Percentiles rank a stretch among this genome's conserved stretches.
These are phyloP conservation scores for Penicillium sp. DNA, from an alignment of 2,329 filamentous ascomycete genomes.

Conservation along the genomic window DNA sequence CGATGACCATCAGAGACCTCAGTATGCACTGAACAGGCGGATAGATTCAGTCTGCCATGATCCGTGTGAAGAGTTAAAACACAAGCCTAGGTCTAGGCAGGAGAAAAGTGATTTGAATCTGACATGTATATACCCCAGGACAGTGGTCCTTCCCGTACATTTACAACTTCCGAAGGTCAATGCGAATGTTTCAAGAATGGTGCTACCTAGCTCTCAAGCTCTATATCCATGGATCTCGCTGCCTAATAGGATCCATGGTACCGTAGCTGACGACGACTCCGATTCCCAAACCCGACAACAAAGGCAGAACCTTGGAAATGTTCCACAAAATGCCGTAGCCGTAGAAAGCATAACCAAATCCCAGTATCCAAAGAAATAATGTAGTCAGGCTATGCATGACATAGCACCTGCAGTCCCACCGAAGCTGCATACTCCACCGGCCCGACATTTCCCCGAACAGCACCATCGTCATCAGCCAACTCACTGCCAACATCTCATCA, in stretches of 20 bases:
- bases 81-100: conserved; percentile 1
- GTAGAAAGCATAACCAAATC: neutral
- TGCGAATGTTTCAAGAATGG: neutral
- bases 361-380: neutral
- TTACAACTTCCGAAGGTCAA: neutral
- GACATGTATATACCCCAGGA: conserved; percentile 16
- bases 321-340: neutral
- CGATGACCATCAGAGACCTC: no score
- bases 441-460: conserved; percentile 16
- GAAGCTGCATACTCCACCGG: conserved; percentile 1
- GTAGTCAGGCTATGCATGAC: neutral
- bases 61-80: neutral
- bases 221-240: neutral
- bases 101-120: conserved; percentile 6
- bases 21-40: neutral
- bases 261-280: neutral
- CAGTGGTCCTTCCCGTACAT: conserved; percentile 1
- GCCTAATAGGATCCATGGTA: neutral
- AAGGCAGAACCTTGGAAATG: neutral
- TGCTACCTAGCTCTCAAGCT: neutral
- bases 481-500: conserved; percentile 6
- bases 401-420: no score
- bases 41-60: neutral
- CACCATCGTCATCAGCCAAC: conserved; percentile 17
- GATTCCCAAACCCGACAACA: neutral